These are phyloP conservation scores for Chalciporus sphaerocephalus DNA, from an alignment of 768 basidiomycete species.

Conservation along the genomic window DNA sequence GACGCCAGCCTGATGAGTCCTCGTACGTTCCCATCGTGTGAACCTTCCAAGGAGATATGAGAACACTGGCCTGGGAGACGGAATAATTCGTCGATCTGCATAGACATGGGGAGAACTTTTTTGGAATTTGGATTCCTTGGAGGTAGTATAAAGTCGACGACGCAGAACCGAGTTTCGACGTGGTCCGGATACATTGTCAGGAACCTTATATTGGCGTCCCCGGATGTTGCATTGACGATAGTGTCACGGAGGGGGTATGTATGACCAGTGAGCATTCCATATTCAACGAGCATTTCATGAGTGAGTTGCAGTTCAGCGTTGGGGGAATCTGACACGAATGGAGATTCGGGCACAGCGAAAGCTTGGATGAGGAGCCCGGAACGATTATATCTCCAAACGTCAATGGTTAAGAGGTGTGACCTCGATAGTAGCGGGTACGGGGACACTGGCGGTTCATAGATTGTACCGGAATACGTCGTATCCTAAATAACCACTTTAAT, in stretches of 20 bases:
- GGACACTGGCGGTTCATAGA: slow-evolving; percentile 1
- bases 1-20: slow-evolving; percentile 12
- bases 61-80: slow-evolving; percentile 11
- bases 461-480: neutral
- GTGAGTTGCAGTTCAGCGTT: slow-evolving; percentile 13
- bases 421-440: slow-evolving; percentile 14
- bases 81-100: slow-evolving; percentile 12
- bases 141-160: slow-evolving; percentile 16
- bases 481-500: slow-evolving; percentile 7
- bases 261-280: slow-evolving; percentile 1
- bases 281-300: slow-evolving; percentile 13
- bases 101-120: slow-evolving; percentile 10
- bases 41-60: slow-evolving; percentile 8
- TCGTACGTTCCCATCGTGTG: slow-evolving; percentile 14
- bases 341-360: slow-evolving; percentile 12
- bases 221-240: slow-evolving; percentile 11
- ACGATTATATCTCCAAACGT: slow-evolving; percentile 4
- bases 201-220: slow-evolving; percentile 13
- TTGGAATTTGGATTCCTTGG: neutral
- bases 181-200: neutral
- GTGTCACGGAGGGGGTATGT: slow-evolving; percentile 11
- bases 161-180: slow-evolving; percentile 9
- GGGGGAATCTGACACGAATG: neutral
- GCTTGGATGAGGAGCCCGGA: slow-evolving; percentile 16
- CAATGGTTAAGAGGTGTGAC: slow-evolving; percentile 14